These are phyloP conservation scores for Cutaneotrichosporon mucoides DNA, from an alignment of 1,284 basidiomycete species.

Conservation along the genomic window DNA sequence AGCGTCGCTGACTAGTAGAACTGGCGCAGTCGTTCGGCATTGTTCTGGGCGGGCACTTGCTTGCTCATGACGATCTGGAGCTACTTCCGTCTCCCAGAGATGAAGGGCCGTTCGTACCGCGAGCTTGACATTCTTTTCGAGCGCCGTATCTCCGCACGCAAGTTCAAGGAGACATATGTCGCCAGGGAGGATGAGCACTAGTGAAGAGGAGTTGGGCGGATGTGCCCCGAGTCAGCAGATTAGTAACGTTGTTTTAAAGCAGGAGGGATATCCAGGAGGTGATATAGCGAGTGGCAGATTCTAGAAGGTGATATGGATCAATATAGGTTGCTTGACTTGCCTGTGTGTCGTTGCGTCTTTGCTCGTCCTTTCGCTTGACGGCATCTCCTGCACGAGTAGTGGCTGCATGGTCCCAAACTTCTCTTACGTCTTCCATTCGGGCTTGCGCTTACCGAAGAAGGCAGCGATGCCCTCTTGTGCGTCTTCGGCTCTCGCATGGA, in stretches of 20 bases:
- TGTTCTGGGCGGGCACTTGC: constrained; percentile 47
- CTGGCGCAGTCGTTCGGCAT: constrained; percentile 36
- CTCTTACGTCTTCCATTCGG: constrained; percentile 17
- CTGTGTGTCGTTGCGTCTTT: no score
- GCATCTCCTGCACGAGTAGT: no score
- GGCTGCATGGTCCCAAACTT: no score
- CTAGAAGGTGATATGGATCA: no score
- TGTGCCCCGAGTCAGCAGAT: no score
- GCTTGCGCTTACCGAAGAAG: constrained; percentile 19
- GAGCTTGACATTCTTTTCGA: constrained; percentile 50
- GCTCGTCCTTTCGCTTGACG: no score
- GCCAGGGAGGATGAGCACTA: constrained; percentile 8
- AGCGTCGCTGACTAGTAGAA: background rate
- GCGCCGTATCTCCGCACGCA: constrained; percentile 38
- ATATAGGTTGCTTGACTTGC: no score
- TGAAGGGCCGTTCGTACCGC: constrained; percentile 45
- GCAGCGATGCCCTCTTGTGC: constrained; percentile 18
- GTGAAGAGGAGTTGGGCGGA: background rate
- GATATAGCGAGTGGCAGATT: no score
- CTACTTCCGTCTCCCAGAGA: constrained; percentile 30
- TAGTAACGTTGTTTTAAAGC: no score
- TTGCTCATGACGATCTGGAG: constrained; percentile 13
- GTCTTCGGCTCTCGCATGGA: constrained; percentile 18
- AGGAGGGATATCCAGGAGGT: no score
- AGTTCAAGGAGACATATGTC: constrained; percentile 43